Evolutionary conservation across 805 yeast genomes (phyloP).

Genomic region (Lachancea mirantina): DNA sequence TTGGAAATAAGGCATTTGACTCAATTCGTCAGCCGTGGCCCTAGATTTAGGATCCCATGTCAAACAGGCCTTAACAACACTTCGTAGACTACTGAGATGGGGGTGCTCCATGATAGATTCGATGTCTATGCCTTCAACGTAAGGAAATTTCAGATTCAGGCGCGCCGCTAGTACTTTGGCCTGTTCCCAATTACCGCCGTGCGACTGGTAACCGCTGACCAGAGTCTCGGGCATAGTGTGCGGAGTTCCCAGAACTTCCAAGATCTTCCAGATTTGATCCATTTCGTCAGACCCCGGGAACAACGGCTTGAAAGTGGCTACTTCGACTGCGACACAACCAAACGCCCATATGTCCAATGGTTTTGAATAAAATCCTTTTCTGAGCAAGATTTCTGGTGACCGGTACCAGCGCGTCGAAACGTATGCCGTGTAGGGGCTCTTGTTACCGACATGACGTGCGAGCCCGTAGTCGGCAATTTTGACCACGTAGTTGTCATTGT

Average conservation of each 20-base stretch:
- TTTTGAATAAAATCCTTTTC: constrained; percentile 53
- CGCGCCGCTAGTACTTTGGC: constrained; percentile 46
- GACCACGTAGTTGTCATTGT: constrained; percentile 44
- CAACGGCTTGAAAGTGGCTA: constrained; percentile 65
- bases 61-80: constrained; percentile 42
- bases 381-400: constrained; percentile 69
- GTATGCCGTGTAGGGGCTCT: constrained; percentile 59
- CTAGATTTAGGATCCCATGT: constrained; percentile 76
- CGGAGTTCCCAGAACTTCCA: constrained; percentile 72
- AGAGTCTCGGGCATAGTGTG: constrained; percentile 21
- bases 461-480: constrained; percentile 79
- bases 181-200: constrained; percentile 72
- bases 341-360: constrained; percentile 86
- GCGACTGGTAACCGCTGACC: constrained; percentile 32
- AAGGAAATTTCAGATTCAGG: constrained; percentile 53
- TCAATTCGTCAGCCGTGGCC: constrained; percentile 42
- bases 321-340: constrained; percentile 70
- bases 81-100: constrained; percentile 32
- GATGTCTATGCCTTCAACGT: constrained; percentile 43
- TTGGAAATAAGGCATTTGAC: constrained; percentile 48
- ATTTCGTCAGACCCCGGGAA: constrained; percentile 77
- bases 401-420: constrained; percentile 85
- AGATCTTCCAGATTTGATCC: constrained; percentile 68
- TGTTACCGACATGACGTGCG: constrained; percentile 52
- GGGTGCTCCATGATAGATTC: constrained; percentile 40